phyloP scores from a whole-genome alignment of 345 rosid species.

The Pistacia integerrima region DNA sequence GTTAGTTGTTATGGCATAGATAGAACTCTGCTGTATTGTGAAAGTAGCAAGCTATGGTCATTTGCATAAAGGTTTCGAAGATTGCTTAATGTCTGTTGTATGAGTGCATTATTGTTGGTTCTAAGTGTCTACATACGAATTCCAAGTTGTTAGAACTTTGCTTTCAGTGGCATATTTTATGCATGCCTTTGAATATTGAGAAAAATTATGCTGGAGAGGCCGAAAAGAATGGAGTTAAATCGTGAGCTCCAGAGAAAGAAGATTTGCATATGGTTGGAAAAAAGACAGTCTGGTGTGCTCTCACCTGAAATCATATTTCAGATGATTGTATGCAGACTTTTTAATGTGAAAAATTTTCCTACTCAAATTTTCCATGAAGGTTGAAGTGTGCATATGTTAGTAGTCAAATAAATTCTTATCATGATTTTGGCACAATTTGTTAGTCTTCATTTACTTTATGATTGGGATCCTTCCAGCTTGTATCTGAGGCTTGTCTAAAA shows the following conservation, averaged over 20 bases:
- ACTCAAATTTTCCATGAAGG: background rate
- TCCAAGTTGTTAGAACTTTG: background rate
- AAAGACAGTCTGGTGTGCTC: background rate
- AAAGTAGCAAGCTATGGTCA: background rate
- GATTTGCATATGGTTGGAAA: background rate
- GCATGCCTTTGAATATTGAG: conserved; percentile 1
- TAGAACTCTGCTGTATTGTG: background rate
- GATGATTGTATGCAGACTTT: background rate
- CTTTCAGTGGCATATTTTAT: background rate
- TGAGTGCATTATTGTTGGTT: background rate
- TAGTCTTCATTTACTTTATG: background rate
- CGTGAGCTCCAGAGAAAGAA: background rate
- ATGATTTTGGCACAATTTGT: background rate
- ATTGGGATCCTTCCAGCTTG: background rate
- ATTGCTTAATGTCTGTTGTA: background rate
- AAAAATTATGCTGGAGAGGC: background rate
- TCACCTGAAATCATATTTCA: background rate
- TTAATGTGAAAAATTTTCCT: background rate
- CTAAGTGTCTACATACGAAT: background rate
- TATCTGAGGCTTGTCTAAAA: background rate
- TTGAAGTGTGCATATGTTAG: background rate
- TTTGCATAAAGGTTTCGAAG: background rate
- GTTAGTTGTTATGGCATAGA: background rate
- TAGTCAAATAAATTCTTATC: background rate
- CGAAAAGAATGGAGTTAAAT: background rate